Base-by-base conservation (phyloP, 805 yeast genomes). In the Metschnikowia koreensis region DNA sequence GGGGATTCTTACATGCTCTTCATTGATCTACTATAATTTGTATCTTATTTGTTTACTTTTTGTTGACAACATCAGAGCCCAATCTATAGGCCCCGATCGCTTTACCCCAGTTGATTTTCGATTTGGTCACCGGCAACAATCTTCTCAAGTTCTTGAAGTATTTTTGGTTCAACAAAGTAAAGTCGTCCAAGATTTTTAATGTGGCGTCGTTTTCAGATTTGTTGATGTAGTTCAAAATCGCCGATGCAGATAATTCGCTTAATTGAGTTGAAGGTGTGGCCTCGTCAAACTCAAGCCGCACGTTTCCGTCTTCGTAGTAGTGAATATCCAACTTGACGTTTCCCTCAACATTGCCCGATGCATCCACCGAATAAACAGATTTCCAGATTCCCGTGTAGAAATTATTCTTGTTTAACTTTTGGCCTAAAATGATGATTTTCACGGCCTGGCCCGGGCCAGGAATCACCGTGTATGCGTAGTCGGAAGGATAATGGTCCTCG, bases 231-330 rank as follows among this genome's bases (percentile, higher is more conserved):
- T 77, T 69, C 37, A 83, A 69, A 45, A 74, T 67, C 6, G 56
- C 58, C 6, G 64, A 58, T 3, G 71, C 69, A 40, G 52, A 54
- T 3, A 69, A 62, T 3, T 65, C 66, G 2, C 51, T 50, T 1
- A 59, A 49, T 22, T 67, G 8, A 9, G 33, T 28, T 36, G 47
- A 70, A 7, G 60, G 61, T 1, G 79, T 58, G 4, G 62, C 60
- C 52, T 74, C 75, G 9, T 68, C 66, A 40, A 66, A 72, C 54
- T 81, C 83, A 62, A 94, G 80, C 47, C 93, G 79, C 16, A 93
- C 98, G 63, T 93, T 93, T 31, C 99, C 99, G 60, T 93, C 98
- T 70, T 93, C 99, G 66, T 81, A 94, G 68, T 92, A 94, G 68
- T 93, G 99, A 39, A 92, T 86, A 58, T 89, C 92, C 33, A 91